Evolutionary conservation across 805 yeast species (phyloP).

Genomic region (Spathaspora passalidarum): DNA sequence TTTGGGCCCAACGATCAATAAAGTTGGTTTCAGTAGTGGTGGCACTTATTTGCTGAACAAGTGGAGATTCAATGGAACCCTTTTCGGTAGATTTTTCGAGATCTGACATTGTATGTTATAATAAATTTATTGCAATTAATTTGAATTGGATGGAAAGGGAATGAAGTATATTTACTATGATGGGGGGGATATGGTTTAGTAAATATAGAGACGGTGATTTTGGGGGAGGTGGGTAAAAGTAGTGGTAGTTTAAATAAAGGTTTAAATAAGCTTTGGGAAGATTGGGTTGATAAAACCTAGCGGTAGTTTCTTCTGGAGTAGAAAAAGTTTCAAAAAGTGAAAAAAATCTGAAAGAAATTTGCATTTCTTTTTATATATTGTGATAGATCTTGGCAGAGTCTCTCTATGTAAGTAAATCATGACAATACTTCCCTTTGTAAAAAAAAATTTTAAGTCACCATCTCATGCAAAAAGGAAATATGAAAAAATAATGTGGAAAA

Average conservation of each 20-base stretch:
- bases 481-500: background rate
- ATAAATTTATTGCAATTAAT: background rate
- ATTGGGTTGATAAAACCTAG: background rate
- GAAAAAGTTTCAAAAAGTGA: background rate
- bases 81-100: constrained; percentile 6
- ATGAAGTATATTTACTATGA: constrained; percentile 7
- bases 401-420: background rate
- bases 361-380: background rate
- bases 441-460: background rate
- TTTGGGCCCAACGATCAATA: constrained; percentile 30
- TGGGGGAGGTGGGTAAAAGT: background rate
- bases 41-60: constrained; percentile 1
- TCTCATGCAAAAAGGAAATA: background rate
- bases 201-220: constrained; percentile 11
- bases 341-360: background rate
- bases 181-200: background rate
- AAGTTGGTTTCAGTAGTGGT: constrained; percentile 10
- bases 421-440: background rate
- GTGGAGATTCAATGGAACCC: constrained; percentile 6
- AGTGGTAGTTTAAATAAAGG: background rate
- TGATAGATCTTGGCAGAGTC: background rate
- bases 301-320: background rate
- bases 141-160: constrained; percentile 8
- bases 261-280: background rate
- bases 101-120: constrained; percentile 4